Conservation (phyloP, 495 filamentous ascomycete genomes). For the Penicillium subrubescens region DNA sequence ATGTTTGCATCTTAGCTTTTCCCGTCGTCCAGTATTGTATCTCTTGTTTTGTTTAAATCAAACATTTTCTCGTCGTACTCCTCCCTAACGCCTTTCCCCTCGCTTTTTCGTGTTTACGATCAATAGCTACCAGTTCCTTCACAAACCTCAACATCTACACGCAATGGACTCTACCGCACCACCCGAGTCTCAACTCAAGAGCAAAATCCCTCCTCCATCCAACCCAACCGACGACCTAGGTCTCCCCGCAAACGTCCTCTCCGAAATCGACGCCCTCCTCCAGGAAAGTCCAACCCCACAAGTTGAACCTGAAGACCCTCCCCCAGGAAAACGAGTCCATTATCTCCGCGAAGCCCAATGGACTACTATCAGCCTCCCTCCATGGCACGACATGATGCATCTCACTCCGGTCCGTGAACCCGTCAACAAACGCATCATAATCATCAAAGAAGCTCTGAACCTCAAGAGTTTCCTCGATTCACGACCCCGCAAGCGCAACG, state of each 20-base stretch:
- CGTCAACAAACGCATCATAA: neutral
- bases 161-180: neutral
- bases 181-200: neutral
- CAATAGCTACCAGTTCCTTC: neutral
- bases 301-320: neutral
- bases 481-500: neutral
- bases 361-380: neutral
- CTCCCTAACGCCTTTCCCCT: neutral
- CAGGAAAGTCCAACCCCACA: neutral
- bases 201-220: neutral
- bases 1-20: neutral
- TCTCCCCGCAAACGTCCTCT: neutral
- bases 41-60: neutral
- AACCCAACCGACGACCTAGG: neutral
- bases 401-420: slow-evolving; percentile 6
- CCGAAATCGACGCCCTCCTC: neutral
- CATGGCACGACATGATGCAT: neutral
- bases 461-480: neutral
- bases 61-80: neutral
- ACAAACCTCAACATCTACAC: neutral
- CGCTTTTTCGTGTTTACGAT: neutral
- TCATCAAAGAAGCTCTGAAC: neutral
- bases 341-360: neutral
- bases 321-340: neutral
- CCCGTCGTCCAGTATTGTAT: neutral